Conservation (phyloP, 805 yeast species). For the Maudiozyma barnettii region DNA sequence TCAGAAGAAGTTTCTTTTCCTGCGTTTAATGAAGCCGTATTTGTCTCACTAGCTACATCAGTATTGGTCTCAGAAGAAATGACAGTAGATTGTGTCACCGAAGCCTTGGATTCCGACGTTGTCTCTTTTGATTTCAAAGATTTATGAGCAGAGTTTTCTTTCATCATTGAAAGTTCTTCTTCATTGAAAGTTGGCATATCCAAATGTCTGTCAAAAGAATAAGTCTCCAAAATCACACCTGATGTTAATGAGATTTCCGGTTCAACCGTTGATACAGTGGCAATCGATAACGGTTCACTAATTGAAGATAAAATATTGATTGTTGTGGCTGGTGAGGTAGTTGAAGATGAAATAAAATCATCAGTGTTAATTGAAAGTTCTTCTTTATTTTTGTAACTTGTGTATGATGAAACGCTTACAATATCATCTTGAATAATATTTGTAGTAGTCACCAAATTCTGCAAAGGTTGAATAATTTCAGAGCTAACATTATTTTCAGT, state of each 20-base stretch:
- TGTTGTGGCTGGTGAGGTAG: background rate
- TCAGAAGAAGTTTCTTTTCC: background rate
- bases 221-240: background rate
- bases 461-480: slow-evolving; percentile 7
- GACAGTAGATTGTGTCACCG: background rate
- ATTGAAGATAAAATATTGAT: background rate
- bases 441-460: slow-evolving; percentile 2
- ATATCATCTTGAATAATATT: background rate
- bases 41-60: too few relatives aligned
- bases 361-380: background rate
- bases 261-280: background rate
- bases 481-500: slow-evolving; percentile 3
- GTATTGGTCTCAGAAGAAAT: too few relatives aligned
- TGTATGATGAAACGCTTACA: background rate
- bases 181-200: background rate
- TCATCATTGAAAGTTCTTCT: background rate
- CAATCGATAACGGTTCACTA: background rate
- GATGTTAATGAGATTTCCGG: background rate
- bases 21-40: background rate
- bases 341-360: background rate
- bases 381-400: background rate
- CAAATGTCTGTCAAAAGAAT: background rate
- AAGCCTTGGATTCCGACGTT: background rate
- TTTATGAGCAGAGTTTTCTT: background rate
- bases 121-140: background rate